These are phyloP conservation scores for Solanum bulbocastanum DNA, from an alignment of 257 asterid genomes.

Conservation along the genomic window DNA sequence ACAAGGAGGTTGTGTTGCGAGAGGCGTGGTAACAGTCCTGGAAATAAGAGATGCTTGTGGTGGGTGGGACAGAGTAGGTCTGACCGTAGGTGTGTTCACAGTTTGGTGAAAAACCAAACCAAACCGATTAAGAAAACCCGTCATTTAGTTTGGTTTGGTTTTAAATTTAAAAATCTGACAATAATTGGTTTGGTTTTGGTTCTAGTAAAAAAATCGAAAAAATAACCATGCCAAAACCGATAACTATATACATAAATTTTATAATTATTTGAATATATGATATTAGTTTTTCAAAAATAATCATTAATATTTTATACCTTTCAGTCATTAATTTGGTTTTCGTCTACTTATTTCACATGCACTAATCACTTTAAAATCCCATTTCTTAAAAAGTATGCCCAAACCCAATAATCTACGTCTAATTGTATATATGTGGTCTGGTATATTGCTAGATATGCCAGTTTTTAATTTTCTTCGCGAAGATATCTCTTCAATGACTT, in stretches of 20 bases:
- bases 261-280: not conserved
- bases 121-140: not conserved
- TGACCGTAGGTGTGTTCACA: not conserved
- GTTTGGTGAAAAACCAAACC: not conserved
- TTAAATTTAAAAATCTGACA: not conserved
- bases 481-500: no score
- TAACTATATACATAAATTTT: not conserved
- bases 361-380: not conserved
- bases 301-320: not conserved
- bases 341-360: not conserved
- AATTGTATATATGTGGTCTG: not conserved
- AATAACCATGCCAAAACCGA: not conserved
- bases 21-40: not conserved
- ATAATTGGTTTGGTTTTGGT: not conserved
- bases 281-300: no score
- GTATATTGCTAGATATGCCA: not conserved
- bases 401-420: not conserved
- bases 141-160: not conserved
- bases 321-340: not conserved
- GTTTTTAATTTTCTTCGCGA: not conserved
- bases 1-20: not conserved
- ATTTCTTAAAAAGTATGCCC: not conserved
- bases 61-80: not conserved
- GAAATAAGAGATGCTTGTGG: not conserved
- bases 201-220: not conserved